Percentiles rank a stretch among this genome's conserved stretches.
phyloP scores from a whole-genome alignment of 257 asterid species.

The Nicotiana attenuata region DNA sequence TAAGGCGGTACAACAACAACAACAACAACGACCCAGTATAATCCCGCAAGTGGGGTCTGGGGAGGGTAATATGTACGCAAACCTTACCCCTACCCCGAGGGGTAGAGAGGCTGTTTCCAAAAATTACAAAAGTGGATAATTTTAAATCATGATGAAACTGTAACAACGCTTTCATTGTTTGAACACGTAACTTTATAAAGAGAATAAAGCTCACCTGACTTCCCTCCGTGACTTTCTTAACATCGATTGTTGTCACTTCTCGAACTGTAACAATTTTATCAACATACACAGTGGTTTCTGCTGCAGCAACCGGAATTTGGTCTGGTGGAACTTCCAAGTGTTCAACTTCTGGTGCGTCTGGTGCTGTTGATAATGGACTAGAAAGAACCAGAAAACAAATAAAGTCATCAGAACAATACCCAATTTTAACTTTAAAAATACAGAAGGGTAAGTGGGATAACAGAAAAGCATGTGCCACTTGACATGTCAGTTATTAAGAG shows the following conservation, averaged over 20 bases:
- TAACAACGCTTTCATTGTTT: not conserved
- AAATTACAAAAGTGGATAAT: not conserved
- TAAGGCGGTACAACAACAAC: not conserved
- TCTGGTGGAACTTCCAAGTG: constrained; percentile 21
- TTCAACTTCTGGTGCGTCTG: constrained; percentile 29
- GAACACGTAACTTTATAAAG: not conserved
- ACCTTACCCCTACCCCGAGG: too few species aligned
- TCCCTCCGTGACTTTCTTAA: constrained; percentile 34
- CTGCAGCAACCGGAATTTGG: constrained; percentile 30
- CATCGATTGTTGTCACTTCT: constrained; percentile 47
- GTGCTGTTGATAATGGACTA: constrained; percentile 27
- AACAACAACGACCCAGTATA: too few species aligned
- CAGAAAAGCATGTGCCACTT: not conserved
- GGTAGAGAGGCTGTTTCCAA: too few species aligned
- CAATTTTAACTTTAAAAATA: not conserved
- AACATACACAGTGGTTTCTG: constrained; percentile 53
- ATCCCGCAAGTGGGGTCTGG: too few species aligned
- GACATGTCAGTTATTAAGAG: not conserved
- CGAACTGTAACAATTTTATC: constrained; percentile 65
- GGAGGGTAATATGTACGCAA: too few species aligned
- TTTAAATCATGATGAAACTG: not conserved
- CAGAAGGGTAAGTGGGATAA: not conserved
- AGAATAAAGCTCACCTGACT: constrained; percentile 38
- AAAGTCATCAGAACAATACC: constrained; percentile 2
- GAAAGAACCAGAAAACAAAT: constrained; percentile 8